Base-by-base conservation (phyloP, 305 asterid species). In the Ajuga reptans region DNA sequence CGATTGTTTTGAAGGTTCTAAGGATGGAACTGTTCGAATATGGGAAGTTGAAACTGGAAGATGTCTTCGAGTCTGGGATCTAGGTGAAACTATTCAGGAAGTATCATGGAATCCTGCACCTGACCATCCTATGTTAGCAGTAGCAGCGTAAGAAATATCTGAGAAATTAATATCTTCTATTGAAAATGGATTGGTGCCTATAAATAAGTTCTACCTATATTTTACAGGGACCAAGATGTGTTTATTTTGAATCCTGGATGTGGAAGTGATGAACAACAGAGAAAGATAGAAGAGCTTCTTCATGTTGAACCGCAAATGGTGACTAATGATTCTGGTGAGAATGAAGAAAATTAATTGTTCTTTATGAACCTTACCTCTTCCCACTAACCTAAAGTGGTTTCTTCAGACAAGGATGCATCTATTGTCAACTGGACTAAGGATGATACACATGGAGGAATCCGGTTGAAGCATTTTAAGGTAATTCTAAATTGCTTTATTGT, bases 31-130 rank as follows among this genome's bases (percentile, higher is more conserved):
- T 45, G 95, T 84, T 72, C 96, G 99, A 67, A 67, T 93, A 58
- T 93, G 97, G 99, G 97, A 93, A 83, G 91, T 93, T 54, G 99
- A 90, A 79, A 87, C 96, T 54, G 95, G 97, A 75, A 86, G 99
- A 67, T 93, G 97, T 66, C 78, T 89, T 63, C 90, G 73, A 53
- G 72, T 79, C 14, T 93, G 97, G 97, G 86, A 90, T 69, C 72
- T 93, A 3, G 99, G 89, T 63, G 97, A 91, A 77, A 72, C 85
- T 31, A 78, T 87, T 14, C 82, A 56, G 36, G 78, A 85, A 76
- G 99, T 91, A 73, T 82, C 94, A 31, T 93, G 97, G 99, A 93
- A 91, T 79, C 95, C 96, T 72, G 47, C 77, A 60, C 87, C 92
- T 1, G 92, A 85, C 75, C 87, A 83, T 83, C 88, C 97, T 71